phyloP scores from a whole-genome alignment of 805 yeast genomes.

The Tanozyma kutaoensis region DNA sequence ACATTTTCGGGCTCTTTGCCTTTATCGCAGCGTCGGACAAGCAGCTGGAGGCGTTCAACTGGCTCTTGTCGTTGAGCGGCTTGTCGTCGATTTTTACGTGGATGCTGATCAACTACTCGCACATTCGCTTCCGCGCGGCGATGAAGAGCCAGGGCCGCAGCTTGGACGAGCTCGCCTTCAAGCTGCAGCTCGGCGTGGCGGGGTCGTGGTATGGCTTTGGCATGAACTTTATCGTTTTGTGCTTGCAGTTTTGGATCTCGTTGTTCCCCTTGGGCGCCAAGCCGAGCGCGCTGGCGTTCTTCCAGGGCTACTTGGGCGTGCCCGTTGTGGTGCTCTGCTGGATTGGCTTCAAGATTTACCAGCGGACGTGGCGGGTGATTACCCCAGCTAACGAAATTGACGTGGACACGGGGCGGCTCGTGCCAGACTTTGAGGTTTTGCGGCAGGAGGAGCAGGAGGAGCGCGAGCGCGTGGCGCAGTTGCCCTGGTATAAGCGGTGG shows the following conservation, averaged over 20 bases:
- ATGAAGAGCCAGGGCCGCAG: conserved; percentile 38
- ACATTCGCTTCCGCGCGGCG: conserved; percentile 48
- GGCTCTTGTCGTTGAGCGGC: conserved; percentile 57
- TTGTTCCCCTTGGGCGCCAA: conserved; percentile 23
- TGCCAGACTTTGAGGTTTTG: not conserved
- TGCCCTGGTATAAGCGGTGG: not conserved
- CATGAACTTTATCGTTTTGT: conserved; percentile 19
- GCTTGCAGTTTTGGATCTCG: conserved; percentile 30
- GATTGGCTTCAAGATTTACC: not conserved
- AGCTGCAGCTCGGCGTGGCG: conserved; percentile 21
- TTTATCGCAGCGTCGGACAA: conserved; percentile 1
- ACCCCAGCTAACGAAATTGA: not conserved
- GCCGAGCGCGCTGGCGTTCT: not conserved
- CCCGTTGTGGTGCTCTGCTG: not conserved
- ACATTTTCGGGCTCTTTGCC: conserved; percentile 1
- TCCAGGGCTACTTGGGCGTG: not conserved
- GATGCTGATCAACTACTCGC: conserved; percentile 47
- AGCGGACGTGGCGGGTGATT: not conserved
- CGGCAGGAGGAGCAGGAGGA: not conserved
- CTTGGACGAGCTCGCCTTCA: conserved; percentile 8
- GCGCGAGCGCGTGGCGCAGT: not conserved
- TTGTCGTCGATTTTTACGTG: conserved; percentile 50
- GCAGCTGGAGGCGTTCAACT: conserved; percentile 12
- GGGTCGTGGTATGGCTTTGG: conserved; percentile 23
- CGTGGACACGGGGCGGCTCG: not conserved